Percentiles rank a stretch among this genome's conserved stretches.
These are phyloP conservation scores for Cytospora piceicola DNA, from an alignment of 2,329 filamentous ascomycete species.

Conservation along the genomic window DNA sequence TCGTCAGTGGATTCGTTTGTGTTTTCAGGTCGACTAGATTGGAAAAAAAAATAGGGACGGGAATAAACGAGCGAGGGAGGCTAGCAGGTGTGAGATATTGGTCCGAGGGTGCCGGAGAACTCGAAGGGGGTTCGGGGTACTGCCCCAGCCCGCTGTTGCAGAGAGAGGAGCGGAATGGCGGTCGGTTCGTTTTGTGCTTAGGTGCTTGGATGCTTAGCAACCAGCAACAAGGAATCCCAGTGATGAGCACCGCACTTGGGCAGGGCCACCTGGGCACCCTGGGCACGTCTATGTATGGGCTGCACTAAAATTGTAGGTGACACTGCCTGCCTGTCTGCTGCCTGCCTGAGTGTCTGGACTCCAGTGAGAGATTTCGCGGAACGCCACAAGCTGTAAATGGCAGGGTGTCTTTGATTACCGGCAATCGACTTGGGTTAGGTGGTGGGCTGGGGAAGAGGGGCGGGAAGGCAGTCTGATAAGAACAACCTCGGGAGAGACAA, in stretches of 20 bases:
- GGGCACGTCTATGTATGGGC: neutral
- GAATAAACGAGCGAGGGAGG: slow-evolving; percentile 20
- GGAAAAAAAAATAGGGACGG: slow-evolving; percentile 17
- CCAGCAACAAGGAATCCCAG: neutral
- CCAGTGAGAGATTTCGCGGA: neutral
- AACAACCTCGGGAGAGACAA: neutral
- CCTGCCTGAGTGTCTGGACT: neutral
- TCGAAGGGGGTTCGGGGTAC: slow-evolving; percentile 9
- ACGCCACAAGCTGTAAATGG: neutral
- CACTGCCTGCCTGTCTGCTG: slow-evolving; percentile 5
- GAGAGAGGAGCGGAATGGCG: neutral
- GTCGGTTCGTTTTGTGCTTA: neutral
- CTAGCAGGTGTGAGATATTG: slow-evolving; percentile 5
- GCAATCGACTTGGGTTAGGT: neutral
- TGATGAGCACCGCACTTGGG: neutral
- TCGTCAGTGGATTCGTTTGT: slow-evolving; percentile 14
- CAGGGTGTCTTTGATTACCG: neutral
- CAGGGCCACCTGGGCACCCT: neutral
- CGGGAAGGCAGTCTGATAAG: neutral
- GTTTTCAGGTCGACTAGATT: slow-evolving; percentile 10
- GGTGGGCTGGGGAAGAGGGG: neutral
- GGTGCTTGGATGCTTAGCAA: neutral
- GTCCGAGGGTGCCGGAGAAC: slow-evolving; percentile 3
- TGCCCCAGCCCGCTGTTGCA: neutral
- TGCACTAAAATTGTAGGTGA: slow-evolving; percentile 13